Percentiles rank a stretch among this genome's conserved stretches.
Conservation (phyloP, 495 filamentous ascomycete genomes). For the Xylaria castorea region DNA sequence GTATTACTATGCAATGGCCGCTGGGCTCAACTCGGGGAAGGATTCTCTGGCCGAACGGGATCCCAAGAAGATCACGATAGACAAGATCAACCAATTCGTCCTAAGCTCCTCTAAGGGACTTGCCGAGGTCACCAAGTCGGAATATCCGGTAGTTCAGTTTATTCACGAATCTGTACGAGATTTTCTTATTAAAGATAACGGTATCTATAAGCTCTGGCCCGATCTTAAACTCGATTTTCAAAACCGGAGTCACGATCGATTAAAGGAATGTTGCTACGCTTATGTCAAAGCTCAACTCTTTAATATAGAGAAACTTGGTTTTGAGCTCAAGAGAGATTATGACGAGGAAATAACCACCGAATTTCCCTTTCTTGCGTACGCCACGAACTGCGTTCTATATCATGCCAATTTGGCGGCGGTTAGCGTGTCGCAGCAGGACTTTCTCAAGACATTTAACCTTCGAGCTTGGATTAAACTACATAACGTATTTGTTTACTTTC, state of each 20-base stretch:
- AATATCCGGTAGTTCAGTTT: constrained; percentile 48
- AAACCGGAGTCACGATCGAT: constrained; percentile 42
- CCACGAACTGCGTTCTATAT: constrained; percentile 24
- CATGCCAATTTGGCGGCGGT: constrained; percentile 31
- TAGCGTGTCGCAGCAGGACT: background rate
- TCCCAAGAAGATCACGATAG: constrained; percentile 13
- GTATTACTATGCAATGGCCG: constrained; percentile 44
- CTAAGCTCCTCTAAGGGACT: constrained; percentile 52
- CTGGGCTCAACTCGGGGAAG: constrained; percentile 12
- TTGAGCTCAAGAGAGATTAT: background rate
- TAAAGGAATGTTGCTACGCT: constrained; percentile 46
- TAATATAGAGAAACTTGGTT: constrained; percentile 17
- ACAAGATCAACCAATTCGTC: constrained; percentile 39
- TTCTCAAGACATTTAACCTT: constrained; percentile 11
- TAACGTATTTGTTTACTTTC: background rate
- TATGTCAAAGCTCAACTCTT: constrained; percentile 25
- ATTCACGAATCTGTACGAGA: constrained; percentile 59
- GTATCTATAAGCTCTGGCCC: constrained; percentile 46
- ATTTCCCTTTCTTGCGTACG: constrained; percentile 32
- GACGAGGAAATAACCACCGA: background rate
- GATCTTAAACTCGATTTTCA: constrained; percentile 36
- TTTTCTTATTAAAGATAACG: constrained; percentile 50
- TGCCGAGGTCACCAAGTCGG: constrained; percentile 43
- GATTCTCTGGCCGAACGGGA: background rate
- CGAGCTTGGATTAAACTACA: background rate